These are phyloP conservation scores for Allium sativum DNA, from an alignment of 106 monocot species.

Conservation along the genomic window DNA sequence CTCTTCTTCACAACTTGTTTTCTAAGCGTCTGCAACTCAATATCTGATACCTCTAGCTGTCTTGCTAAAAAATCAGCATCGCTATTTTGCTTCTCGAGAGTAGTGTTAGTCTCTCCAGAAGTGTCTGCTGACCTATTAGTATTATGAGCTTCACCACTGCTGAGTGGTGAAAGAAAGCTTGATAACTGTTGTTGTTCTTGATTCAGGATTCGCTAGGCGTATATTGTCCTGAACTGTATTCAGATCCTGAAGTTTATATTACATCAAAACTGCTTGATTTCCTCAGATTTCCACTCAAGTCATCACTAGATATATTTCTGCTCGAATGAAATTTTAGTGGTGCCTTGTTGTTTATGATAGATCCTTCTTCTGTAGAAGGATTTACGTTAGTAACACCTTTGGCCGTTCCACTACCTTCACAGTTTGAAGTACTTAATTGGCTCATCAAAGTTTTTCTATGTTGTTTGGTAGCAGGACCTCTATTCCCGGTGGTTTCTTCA, in stretches of 20 bases:
- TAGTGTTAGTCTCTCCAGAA: conserved; percentile 49
- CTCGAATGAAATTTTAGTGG: conserved; percentile 29
- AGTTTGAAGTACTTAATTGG: conserved; percentile 40
- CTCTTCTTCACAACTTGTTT: conserved; percentile 95
- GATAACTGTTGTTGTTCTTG: conserved; percentile 10
- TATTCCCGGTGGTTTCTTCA: conserved; percentile 36
- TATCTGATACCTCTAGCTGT: conserved; percentile 68
- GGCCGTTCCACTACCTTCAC: conserved; percentile 13
- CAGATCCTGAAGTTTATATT: conserved; percentile 55
- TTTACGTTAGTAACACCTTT: conserved; percentile 9
- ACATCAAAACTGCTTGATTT: conserved; percentile 71
- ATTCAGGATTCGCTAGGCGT: conserved; percentile 38
- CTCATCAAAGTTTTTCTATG: conserved; percentile 44
- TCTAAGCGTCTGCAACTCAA: conserved; percentile 86
- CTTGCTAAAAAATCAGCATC: conserved; percentile 48
- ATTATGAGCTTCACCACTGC: conserved; percentile 28
- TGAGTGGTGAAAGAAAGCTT: conserved; percentile 37
- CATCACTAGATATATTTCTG: conserved; percentile 20
- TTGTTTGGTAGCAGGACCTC: conserved; percentile 8
- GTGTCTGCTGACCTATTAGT: conserved; percentile 43
- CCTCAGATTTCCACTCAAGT: conserved; percentile 29
- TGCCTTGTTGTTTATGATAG: conserved; percentile 1
- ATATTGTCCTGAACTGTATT: conserved; percentile 51
- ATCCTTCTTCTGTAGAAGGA: conserved; percentile 15
- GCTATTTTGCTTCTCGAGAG: conserved; percentile 41